Conservation (phyloP, 352 stramenopile genomes). For the Phytophthora vignae region DNA sequence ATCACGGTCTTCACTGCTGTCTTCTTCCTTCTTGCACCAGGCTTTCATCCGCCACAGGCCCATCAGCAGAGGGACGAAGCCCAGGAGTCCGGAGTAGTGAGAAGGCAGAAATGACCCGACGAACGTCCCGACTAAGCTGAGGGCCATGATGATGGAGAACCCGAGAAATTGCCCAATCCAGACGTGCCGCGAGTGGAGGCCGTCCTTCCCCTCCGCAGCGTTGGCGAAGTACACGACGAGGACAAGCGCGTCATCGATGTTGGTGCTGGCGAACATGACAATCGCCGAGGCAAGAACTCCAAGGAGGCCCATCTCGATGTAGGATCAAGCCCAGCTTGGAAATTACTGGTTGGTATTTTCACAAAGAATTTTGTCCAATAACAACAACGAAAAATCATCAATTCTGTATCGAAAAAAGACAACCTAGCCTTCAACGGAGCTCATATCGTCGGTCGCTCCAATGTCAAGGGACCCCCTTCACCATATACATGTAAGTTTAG, state of each 20-base stretch:
- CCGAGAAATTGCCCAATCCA: constrained; percentile 11
- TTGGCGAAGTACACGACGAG: constrained; percentile 31
- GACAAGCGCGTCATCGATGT: constrained; percentile 28
- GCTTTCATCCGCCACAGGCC: constrained; percentile 1
- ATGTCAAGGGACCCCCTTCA: too few relatives aligned
- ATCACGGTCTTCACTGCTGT: background rate
- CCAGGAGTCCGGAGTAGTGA: constrained; percentile 11
- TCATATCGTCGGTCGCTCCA: too few relatives aligned
- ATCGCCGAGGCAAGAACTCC: background rate
- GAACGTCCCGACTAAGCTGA: constrained; percentile 1
- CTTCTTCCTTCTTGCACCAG: constrained; percentile 14
- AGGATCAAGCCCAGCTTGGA: too few relatives aligned
- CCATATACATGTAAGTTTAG: too few relatives aligned
- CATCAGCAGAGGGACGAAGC: constrained; percentile 11
- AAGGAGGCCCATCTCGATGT: background rate
- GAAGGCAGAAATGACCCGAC: constrained; percentile 7
- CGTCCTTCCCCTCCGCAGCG: constrained; percentile 6
- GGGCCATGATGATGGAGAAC: background rate
- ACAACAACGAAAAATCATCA: too few relatives aligned
- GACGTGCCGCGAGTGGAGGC: constrained; percentile 6
- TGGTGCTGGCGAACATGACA: constrained; percentile 25
- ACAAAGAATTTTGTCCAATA: too few relatives aligned
- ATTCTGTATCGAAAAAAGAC: too few relatives aligned
- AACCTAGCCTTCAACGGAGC: too few relatives aligned
- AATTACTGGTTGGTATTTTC: too few relatives aligned